These are phyloP conservation scores for Eutrema heterophyllum DNA, from an alignment of 345 rosid species.

Conservation along the genomic window DNA sequence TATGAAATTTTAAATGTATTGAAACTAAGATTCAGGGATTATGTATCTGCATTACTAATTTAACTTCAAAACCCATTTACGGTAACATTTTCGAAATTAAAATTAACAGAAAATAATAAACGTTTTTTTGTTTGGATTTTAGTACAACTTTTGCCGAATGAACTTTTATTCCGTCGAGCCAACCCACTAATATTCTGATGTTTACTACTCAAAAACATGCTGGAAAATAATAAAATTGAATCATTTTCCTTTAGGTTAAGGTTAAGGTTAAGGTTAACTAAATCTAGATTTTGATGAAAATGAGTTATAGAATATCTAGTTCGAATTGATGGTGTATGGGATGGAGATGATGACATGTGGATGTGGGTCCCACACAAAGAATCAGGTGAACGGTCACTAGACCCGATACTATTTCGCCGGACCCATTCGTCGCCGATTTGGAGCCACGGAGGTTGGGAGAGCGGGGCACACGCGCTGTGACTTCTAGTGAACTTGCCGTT, in stretches of 20 bases:
- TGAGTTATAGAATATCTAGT: not conserved
- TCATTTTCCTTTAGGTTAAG: not conserved
- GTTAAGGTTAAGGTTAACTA: not conserved
- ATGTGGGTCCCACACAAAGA: constrained; percentile 1
- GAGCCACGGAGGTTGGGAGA: constrained; percentile 7
- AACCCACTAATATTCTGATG: not conserved
- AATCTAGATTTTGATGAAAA: not conserved
- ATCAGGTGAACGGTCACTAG: constrained; percentile 27
- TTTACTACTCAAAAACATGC: not conserved
- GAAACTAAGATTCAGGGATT: too few relatives aligned
- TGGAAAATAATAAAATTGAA: not conserved
- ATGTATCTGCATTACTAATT: too few relatives aligned
- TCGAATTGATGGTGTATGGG: constrained; percentile 2
- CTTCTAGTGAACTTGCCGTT: constrained; percentile 33
- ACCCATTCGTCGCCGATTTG: constrained; percentile 16
- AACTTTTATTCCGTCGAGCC: not conserved
- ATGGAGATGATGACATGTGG: constrained; percentile 10
- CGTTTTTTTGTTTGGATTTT: not conserved
- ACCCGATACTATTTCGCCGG: constrained; percentile 3
- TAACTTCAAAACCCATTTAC: too few relatives aligned
- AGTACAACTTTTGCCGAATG: not conserved
- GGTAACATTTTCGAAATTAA: too few relatives aligned
- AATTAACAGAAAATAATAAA: too few relatives aligned
- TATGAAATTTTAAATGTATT: too few relatives aligned
- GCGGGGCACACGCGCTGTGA: constrained; percentile 22